phyloP scores from a whole-genome alignment of 1,139 yeast species.

The Arxiozyma bovina region DNA sequence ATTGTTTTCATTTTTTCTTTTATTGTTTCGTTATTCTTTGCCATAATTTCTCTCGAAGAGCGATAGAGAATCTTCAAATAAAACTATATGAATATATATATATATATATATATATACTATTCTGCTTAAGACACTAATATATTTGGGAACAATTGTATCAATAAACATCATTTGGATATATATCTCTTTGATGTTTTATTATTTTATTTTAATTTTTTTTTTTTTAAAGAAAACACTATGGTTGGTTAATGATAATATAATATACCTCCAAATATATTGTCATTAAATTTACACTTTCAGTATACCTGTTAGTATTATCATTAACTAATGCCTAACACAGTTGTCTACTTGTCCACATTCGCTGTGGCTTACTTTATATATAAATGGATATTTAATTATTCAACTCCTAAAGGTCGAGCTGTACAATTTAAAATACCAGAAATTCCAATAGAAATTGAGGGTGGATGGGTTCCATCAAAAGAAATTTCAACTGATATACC shows the following conservation, averaged over 20 bases:
- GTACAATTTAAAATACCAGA: neutral
- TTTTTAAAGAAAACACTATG: neutral
- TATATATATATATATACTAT: too few species aligned
- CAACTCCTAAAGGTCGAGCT: neutral
- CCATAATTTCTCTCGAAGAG: neutral
- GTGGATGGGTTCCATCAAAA: neutral
- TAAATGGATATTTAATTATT: neutral
- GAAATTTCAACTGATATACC: conserved; percentile 82
- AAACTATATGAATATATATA: too few species aligned
- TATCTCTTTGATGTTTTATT: too few species aligned
- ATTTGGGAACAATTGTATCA: too few species aligned
- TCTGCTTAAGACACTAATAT: neutral
- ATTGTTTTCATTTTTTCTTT: too few species aligned
- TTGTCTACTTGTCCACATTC: neutral
- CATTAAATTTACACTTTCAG: neutral
- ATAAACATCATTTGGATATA: too few species aligned
- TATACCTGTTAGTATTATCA: neutral
- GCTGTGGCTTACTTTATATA: neutral
- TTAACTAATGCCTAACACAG: neutral
- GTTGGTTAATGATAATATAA: neutral
- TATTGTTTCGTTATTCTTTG: neutral
- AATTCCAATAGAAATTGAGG: neutral
- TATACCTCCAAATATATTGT: too few species aligned
- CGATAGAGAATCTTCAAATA: neutral
- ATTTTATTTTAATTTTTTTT: too few species aligned